Conservation (phyloP, 345 rosid genomes). For the Ceriops zippeliana region DNA sequence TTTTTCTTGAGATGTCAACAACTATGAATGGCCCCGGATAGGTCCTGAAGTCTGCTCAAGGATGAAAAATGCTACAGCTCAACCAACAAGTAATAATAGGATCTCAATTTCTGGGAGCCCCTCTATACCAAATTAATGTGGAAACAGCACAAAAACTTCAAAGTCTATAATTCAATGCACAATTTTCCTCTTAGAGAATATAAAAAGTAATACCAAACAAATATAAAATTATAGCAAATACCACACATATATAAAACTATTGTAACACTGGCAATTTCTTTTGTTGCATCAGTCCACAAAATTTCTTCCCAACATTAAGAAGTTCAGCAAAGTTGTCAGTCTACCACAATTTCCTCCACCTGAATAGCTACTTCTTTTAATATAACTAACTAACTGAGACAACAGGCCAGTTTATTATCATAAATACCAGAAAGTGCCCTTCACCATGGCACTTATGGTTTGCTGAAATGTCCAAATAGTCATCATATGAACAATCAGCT, state of each 20-base stretch:
- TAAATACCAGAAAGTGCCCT: background rate
- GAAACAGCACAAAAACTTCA: background rate
- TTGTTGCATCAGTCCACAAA: no score
- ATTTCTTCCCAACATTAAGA: no score
- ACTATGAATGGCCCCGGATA: slow-evolving; percentile 87
- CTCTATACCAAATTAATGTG: background rate
- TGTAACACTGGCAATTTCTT: no score
- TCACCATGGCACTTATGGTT: background rate
- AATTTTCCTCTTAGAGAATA: background rate
- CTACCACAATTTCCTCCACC: background rate
- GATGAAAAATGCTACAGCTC: slow-evolving; percentile 8
- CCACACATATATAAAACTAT: slow-evolving; percentile 1
- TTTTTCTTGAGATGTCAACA: slow-evolving; percentile 57
- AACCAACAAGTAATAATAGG: slow-evolving; percentile 1
- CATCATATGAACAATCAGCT: background rate
- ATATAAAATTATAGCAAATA: background rate
- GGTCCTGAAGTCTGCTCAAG: slow-evolving; percentile 68
- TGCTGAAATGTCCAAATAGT: background rate
- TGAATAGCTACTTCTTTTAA: no score
- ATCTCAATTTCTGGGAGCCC: slow-evolving; percentile 9
- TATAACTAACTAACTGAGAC: background rate
- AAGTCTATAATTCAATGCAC: background rate
- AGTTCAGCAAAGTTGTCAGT: no score
- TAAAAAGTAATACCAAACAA: background rate
- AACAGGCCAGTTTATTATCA: background rate